Evolutionary conservation across 257 asterid genomes (phyloP).

Genomic region (Misopates orontium): DNA sequence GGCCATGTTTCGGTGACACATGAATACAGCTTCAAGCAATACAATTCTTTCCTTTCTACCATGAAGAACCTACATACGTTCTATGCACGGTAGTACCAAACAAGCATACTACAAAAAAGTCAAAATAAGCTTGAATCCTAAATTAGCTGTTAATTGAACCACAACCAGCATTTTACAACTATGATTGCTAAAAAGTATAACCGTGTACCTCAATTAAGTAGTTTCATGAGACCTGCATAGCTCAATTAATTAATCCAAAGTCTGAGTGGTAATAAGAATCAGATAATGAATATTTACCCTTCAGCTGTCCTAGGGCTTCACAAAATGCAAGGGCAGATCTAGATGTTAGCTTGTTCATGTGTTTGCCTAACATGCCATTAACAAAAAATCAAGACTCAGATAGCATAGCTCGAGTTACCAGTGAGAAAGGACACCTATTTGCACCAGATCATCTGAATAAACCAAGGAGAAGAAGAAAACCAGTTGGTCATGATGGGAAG

Average conservation of each 20-base stretch:
- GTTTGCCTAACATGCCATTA: slow-evolving; percentile 37
- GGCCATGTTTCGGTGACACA: slow-evolving; percentile 28
- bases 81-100: background rate
- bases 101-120: no score
- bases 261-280: slow-evolving; percentile 26
- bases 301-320: slow-evolving; percentile 24
- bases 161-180: background rate
- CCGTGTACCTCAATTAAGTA: slow-evolving; percentile 12
- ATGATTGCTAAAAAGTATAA: slow-evolving; percentile 7
- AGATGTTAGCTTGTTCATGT: slow-evolving; percentile 10
- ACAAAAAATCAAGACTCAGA: slow-evolving; percentile 40
- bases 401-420: slow-evolving; percentile 36
- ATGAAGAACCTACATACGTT: slow-evolving; percentile 1
- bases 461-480: slow-evolving; percentile 28
- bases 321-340: slow-evolving; percentile 13
- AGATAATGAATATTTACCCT: slow-evolving; percentile 48
- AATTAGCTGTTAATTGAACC: background rate
- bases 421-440: slow-evolving; percentile 25
- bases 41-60: slow-evolving; percentile 24
- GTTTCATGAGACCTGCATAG: slow-evolving; percentile 23
- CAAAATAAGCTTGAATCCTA: background rate
- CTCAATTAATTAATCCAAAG: slow-evolving; percentile 8
- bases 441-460: slow-evolving; percentile 38
- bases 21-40: slow-evolving; percentile 36
- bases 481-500: slow-evolving; percentile 19